Evolutionary conservation across 2,329 filamentous ascomycete species (phyloP).

Genomic region (Aspergillus spinulosporus): DNA sequence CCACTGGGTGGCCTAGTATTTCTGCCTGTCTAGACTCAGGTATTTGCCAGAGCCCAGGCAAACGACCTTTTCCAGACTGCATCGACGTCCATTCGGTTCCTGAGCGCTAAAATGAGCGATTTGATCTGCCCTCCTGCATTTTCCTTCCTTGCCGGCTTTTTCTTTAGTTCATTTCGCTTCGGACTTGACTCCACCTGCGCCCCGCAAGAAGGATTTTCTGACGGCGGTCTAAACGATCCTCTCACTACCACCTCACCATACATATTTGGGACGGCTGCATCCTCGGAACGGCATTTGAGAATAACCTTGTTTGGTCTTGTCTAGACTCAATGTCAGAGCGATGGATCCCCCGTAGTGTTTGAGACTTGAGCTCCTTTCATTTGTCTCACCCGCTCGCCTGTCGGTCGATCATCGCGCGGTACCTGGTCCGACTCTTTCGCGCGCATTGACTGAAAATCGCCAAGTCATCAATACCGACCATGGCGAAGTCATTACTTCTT

Average conservation of each 20-base stretch:
- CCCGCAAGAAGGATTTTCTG: slow-evolving; percentile 16
- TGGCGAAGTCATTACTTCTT: slow-evolving; percentile 6
- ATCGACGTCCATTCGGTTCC: too few relatives aligned
- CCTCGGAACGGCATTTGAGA: slow-evolving; percentile 26
- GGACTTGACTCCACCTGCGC: slow-evolving; percentile 9
- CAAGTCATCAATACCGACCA: not conserved
- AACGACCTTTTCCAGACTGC: not conserved
- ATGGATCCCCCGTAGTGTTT: slow-evolving; percentile 10
- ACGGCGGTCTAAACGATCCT: slow-evolving; percentile 15
- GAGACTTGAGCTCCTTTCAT: slow-evolving; percentile 10
- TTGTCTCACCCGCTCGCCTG: slow-evolving; percentile 4
- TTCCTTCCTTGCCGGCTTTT: not conserved
- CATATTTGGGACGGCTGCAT: slow-evolving; percentile 5
- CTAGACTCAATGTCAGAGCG: slow-evolving; percentile 4
- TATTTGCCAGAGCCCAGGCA: too few relatives aligned
- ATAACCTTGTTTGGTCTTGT: slow-evolving; percentile 24
- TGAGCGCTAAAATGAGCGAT: too few relatives aligned
- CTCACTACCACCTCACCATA: slow-evolving; percentile 8
- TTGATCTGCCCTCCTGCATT: not conserved
- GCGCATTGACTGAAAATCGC: not conserved
- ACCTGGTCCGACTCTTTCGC: not conserved
- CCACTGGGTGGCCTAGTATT: not conserved
- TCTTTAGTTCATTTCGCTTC: slow-evolving; percentile 10
- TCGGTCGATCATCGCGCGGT: slow-evolving; percentile 6
- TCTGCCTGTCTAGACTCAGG: too few relatives aligned